Evolutionary conservation across 768 basidiomycete genomes (phyloP).

Genomic region (Amanita subjunquillea): DNA sequence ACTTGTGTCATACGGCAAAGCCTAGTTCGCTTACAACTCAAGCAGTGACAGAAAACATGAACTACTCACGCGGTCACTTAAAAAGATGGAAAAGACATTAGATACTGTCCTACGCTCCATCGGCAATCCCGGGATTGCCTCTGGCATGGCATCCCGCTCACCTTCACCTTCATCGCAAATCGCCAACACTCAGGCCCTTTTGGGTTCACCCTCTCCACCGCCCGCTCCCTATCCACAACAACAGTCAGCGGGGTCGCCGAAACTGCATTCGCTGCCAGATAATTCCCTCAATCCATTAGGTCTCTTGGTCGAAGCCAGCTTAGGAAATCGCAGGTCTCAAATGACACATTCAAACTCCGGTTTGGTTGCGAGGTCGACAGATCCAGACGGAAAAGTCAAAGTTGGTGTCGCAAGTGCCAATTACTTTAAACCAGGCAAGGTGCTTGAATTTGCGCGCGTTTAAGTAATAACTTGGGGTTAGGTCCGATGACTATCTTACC

Average conservation of each 20-base stretch:
- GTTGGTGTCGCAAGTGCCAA: constrained; percentile 78
- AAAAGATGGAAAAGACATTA: constrained; percentile 89
- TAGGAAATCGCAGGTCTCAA: constrained; percentile 62
- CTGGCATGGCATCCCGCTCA: constrained; percentile 74
- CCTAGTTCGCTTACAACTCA: constrained; percentile 13
- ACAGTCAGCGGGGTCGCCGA: constrained; percentile 55
- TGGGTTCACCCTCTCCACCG: constrained; percentile 40
- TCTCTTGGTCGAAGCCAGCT: constrained; percentile 81
- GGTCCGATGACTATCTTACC: constrained; percentile 87
- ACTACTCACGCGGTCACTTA: constrained; percentile 65
- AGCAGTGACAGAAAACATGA: constrained; percentile 65
- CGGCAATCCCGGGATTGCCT: constrained; percentile 67
- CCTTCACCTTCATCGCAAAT: constrained; percentile 58
- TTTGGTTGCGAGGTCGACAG: constrained; percentile 26
- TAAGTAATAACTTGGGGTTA: constrained; percentile 16
- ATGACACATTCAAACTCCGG: constrained; percentile 26
- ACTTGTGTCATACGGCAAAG: constrained; percentile 12
- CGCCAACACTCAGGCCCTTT: constrained; percentile 47
- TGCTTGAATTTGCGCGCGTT: neutral
- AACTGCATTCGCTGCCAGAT: constrained; percentile 86
- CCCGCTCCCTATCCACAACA: constrained; percentile 12
- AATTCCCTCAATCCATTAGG: constrained; percentile 90
- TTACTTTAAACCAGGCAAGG: constrained; percentile 85
- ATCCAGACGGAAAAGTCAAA: constrained; percentile 31
- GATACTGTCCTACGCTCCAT: constrained; percentile 87